Evolutionary conservation across 306 rosid species (phyloP).

Genomic region (Cicer bijugum): DNA sequence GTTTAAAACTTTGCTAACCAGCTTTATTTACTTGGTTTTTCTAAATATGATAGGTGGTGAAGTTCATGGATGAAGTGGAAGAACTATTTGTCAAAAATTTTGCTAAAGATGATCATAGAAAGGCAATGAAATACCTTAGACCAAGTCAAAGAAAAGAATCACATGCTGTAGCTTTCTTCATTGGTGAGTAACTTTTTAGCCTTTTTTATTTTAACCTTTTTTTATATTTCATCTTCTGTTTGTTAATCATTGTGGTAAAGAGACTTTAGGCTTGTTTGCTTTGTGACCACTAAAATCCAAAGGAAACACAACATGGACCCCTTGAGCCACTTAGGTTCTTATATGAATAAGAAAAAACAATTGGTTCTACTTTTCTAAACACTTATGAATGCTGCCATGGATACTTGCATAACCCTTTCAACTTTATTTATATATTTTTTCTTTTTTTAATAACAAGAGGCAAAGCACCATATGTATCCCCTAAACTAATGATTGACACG

Average conservation of each 20-base stretch:
- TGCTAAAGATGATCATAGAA: constrained; percentile 74
- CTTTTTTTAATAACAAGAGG: background rate
- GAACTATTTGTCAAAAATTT: constrained; percentile 73
- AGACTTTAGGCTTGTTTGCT: constrained; percentile 51
- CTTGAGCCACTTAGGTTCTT: constrained; percentile 57
- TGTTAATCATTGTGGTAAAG: constrained; percentile 46
- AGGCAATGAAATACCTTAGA: constrained; percentile 96
- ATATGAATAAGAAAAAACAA: background rate
- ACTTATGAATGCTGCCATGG: background rate
- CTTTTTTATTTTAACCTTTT: constrained; percentile 26
- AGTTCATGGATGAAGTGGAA: constrained; percentile 80
- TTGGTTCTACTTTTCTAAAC: constrained; percentile 6
- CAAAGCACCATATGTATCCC: background rate
- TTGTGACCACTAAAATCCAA: constrained; percentile 55
- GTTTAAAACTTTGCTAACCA: constrained; percentile 38
- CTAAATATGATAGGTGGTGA: constrained; percentile 69
- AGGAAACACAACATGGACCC: constrained; percentile 54
- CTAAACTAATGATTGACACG: no score
- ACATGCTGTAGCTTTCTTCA: constrained; percentile 85
- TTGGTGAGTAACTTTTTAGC: constrained; percentile 64
- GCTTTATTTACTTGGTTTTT: constrained; percentile 46
- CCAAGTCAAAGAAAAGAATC: constrained; percentile 83
- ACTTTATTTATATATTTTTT: background rate
- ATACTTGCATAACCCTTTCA: background rate
- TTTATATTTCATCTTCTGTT: constrained; percentile 38